Base-by-base conservation (phyloP, 768 basidiomycete genomes). In the Clathrus columnatus region DNA sequence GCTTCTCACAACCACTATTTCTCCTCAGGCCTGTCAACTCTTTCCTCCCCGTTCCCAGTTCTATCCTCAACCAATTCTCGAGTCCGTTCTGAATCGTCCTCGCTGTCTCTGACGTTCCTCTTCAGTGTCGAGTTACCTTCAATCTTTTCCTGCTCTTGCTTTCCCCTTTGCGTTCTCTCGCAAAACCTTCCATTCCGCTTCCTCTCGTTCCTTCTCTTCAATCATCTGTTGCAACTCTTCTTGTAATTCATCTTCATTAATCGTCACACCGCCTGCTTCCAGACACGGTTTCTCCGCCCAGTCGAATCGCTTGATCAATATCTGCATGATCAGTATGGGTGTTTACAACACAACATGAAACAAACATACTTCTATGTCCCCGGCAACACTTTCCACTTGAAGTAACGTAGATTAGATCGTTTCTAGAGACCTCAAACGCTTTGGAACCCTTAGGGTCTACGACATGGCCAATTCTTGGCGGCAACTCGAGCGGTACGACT, bases 311-410 rank as follows among this genome's bases (percentile, higher is more conserved):
- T 27, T 87, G 80, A 61, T 95, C 87, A 16, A 96, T 74, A 61
- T 96, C 93, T 36, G 75, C 75, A 98, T 82, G 50, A 96, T 87
- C 91, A 92, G 23, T n/a, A n/a, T 41, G 54, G 61, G 10, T 1
- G 20, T 32, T 47, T 21, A 48, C 51, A 11, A n/a, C 42, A 44
- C 43, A 51, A 16, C 16, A 51, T 41, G 20, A 29, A 17, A 10
- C 36, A 27, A 21, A n/a, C n/a, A n/a, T 44, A 93, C 93, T 74
- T 91, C 85, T 10, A 93, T 76, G 67, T 97, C 88, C 2, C 85
- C 85, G 26, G 88, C 88, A n/a, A 93, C 89, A 2, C 83, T 79
- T 69, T 98, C 91, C 5, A 97, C 90, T 45, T 81, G 78, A 45
- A 90, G 71, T 32, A 96, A 67, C 0, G 92, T 91, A 11, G 80